Percentiles rank a stretch among this genome's conserved stretches.
Evolutionary conservation across 495 filamentous ascomycete genomes (phyloP).

Genomic region (Geopyxis carbonaria): DNA sequence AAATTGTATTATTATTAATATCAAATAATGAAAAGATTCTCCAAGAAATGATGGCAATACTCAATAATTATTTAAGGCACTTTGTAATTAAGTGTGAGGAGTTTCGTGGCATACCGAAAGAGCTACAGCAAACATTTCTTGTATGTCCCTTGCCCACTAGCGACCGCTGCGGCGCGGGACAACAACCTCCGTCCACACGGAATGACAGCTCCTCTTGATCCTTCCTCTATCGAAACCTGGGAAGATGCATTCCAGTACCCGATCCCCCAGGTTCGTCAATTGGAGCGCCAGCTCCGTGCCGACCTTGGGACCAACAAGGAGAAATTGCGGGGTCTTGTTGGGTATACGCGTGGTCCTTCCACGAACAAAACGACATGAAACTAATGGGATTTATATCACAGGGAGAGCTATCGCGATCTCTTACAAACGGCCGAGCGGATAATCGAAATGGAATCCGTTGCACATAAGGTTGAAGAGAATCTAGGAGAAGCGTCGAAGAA

Average conservation of each 20-base stretch:
- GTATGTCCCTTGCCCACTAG: not conserved
- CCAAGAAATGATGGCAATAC: too few species aligned
- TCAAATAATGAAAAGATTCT: too few species aligned
- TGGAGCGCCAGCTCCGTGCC: conserved; percentile 37
- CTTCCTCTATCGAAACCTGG: conserved; percentile 16
- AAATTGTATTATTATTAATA: too few species aligned
- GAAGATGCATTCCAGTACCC: conserved; percentile 25
- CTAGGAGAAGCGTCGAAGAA: conserved; percentile 54
- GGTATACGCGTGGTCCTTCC: conserved; percentile 32
- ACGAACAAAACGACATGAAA: not conserved
- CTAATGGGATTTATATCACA: conserved; percentile 18
- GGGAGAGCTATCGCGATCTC: conserved; percentile 79
- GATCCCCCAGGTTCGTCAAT: conserved; percentile 43
- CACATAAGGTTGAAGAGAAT: conserved; percentile 51
- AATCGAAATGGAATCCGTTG: conserved; percentile 66
- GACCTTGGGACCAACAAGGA: conserved; percentile 63
- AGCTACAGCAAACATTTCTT: too few species aligned
- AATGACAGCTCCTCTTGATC: conserved; percentile 15
- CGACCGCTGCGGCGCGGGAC: not conserved
- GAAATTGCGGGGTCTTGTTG: conserved; percentile 77
- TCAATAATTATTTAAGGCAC: too few species aligned
- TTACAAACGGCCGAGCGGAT: conserved; percentile 86
- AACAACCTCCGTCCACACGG: too few species aligned
- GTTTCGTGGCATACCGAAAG: too few species aligned
- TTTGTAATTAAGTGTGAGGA: too few species aligned